Base-by-base conservation (phyloP, 352 stramenopile species). In the Sclerospora graminicola region DNA sequence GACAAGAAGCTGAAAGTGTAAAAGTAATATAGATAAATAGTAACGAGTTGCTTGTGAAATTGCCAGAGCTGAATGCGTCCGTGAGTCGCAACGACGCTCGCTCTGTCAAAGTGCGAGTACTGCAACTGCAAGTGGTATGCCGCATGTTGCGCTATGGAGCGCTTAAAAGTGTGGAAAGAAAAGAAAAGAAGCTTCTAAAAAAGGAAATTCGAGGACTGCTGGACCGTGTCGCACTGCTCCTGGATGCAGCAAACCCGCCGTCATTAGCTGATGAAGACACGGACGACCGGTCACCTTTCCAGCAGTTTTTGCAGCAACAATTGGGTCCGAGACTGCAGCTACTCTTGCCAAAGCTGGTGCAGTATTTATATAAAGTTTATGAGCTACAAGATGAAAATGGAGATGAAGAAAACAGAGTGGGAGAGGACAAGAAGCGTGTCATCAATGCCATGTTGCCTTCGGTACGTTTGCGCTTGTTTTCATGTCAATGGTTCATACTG, bases 261-360 rank as follows among this genome's bases (percentile, higher is more conserved):
- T 82, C 69, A 13, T 64, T 86, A 38, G 68, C 51, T 11, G 78
- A 82, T 15, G 71, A 71, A 14, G 72, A 84, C 34, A 69, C 69
- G 11, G 71, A 84, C 21, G 73, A 84, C 24, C 69, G 59, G 9
- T 84, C 81, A 18, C 75, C 75, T 8, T 92, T 92, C 48, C 71
- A 85, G 26, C 40, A 69, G 9, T 85, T 90, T 21, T 37, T 92
- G 4, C 38, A 79, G 33, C 60, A 70, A 6, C 46, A 77, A 10
- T 41, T 92, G 2, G 55, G 65, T 18, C 54, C 49, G 2, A 62
- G 54, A 39, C 57, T 92, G 4, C 41, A 67, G 15, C 15, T 47
- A 4, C 38, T 71, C 7, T 8, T 85, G 2, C 76, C 78, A 3
- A 45, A 67, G 16, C 45, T 87, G 8, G 51, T 88, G 30, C 51